Percentiles rank a stretch among this genome's conserved stretches.
These are phyloP conservation scores for Hygrophoropsis aurantiaca DNA, from an alignment of 768 basidiomycete genomes.

Conservation along the genomic window DNA sequence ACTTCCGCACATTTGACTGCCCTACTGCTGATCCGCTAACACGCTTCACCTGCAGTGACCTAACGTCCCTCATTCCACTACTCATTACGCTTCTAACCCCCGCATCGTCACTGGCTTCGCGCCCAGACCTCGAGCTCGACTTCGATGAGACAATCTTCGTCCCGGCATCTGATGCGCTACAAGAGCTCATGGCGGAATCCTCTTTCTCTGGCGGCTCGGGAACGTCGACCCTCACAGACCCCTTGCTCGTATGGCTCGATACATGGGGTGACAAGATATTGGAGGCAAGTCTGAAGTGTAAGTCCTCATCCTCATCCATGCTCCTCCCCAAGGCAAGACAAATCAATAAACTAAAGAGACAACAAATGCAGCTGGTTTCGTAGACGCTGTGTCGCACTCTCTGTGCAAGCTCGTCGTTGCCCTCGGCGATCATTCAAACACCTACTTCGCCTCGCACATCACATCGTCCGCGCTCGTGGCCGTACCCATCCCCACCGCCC, in stretches of 20 bases:
- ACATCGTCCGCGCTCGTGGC: slow-evolving; percentile 42
- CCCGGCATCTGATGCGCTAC: slow-evolving; percentile 66
- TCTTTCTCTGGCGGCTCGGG: slow-evolving; percentile 71
- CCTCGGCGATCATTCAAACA: slow-evolving; percentile 82
- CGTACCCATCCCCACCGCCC: no score
- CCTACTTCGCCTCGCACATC: slow-evolving; percentile 72
- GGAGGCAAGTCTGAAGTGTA: slow-evolving; percentile 35
- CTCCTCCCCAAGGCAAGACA: slow-evolving; percentile 14
- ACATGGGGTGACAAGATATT: slow-evolving; percentile 51
- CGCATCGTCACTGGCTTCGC: slow-evolving; percentile 15
- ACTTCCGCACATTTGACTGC: background rate
- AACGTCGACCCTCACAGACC: slow-evolving; percentile 74
- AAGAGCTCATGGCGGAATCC: slow-evolving; percentile 77
- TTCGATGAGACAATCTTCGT: slow-evolving; percentile 57
- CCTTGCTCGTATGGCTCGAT: slow-evolving; percentile 79
- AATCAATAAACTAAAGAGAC: no score
- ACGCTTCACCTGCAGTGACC: slow-evolving; percentile 47
- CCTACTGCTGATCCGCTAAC: background rate
- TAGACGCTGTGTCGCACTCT: slow-evolving; percentile 62
- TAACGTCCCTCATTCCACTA: slow-evolving; percentile 67
- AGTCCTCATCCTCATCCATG: slow-evolving; percentile 13
- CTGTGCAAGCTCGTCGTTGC: slow-evolving; percentile 80
- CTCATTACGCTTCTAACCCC: slow-evolving; percentile 50
- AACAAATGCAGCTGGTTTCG: slow-evolving; percentile 45
- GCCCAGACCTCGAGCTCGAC: no score